phyloP scores from a whole-genome alignment of 352 stramenopile species.

The Globisporangium echinulatum region DNA sequence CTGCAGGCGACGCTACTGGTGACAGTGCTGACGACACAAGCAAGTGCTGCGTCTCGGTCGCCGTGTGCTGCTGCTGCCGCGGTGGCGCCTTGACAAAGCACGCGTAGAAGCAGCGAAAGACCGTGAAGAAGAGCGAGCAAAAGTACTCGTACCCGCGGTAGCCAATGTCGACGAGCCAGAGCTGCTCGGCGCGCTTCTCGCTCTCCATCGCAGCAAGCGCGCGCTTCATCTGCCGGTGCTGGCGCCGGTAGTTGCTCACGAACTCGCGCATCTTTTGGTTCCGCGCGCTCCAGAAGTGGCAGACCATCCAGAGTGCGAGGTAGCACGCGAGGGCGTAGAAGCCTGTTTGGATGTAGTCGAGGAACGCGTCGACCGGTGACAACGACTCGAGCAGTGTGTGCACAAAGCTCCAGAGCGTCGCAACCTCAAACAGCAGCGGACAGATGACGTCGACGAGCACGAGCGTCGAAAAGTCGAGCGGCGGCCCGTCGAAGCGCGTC shows the following conservation, averaged over 20 bases:
- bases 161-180: constrained; percentile 81
- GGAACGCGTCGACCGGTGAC: constrained; percentile 63
- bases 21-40: not conserved
- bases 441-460: constrained; percentile 82
- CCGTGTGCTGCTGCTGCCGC: constrained; percentile 13
- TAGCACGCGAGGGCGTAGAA: constrained; percentile 76
- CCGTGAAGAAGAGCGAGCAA: constrained; percentile 50
- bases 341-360: constrained; percentile 76
- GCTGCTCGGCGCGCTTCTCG: constrained; percentile 74
- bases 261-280: constrained; percentile 87
- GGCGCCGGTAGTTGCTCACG: constrained; percentile 80
- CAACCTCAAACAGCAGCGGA: constrained; percentile 71
- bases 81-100: constrained; percentile 8
- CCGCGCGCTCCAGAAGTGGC: constrained; percentile 80
- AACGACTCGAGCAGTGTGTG: constrained; percentile 49
- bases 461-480: constrained; percentile 79
- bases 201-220: constrained; percentile 66
- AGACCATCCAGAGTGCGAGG: constrained; percentile 72
- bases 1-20: not conserved
- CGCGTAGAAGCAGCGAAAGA: constrained; percentile 33
- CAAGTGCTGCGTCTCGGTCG: constrained; percentile 1
- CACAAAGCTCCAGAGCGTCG: constrained; percentile 67
- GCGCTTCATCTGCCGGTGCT: constrained; percentile 68
- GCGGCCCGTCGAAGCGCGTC: constrained; percentile 73
- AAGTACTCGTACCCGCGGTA: constrained; percentile 76